phyloP scores from a whole-genome alignment of 2,329 filamentous ascomycete species.

The Penicillium sp. region DNA sequence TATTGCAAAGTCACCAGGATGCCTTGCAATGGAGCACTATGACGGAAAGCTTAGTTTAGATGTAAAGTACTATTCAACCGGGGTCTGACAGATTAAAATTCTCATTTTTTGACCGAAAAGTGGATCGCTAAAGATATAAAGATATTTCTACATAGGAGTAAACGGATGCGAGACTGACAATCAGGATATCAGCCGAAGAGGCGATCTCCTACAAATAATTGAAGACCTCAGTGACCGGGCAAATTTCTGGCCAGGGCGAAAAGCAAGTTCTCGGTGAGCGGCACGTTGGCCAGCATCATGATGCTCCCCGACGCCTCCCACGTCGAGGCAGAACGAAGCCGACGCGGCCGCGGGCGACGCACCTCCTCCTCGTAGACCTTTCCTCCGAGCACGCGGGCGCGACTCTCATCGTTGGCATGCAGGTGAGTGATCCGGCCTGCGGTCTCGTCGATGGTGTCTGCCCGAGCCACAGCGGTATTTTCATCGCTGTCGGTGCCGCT shows the following conservation, averaged over 20 bases:
- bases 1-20: too few species aligned
- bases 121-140: neutral
- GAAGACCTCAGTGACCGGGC: neutral
- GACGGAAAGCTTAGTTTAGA: too few species aligned
- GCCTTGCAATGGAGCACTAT: too few species aligned
- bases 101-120: neutral
- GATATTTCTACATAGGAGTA: neutral
- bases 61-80: too few species aligned
- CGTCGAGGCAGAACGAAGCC: neutral
- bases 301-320: neutral
- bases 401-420: neutral
- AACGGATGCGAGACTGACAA: neutral
- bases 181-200: neutral
- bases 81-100: too few species aligned
- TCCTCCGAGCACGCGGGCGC: neutral
- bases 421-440: neutral
- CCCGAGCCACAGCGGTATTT: neutral
- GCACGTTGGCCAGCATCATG: constrained; percentile 6
- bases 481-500: neutral
- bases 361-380: constrained; percentile 1
- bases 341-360: neutral
- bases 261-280: neutral
- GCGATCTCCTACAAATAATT: neutral
- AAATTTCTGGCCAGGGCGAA: neutral
- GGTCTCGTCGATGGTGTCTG: neutral